Conservation (phyloP, 345 rosid genomes). For the Punica granatum region DNA sequence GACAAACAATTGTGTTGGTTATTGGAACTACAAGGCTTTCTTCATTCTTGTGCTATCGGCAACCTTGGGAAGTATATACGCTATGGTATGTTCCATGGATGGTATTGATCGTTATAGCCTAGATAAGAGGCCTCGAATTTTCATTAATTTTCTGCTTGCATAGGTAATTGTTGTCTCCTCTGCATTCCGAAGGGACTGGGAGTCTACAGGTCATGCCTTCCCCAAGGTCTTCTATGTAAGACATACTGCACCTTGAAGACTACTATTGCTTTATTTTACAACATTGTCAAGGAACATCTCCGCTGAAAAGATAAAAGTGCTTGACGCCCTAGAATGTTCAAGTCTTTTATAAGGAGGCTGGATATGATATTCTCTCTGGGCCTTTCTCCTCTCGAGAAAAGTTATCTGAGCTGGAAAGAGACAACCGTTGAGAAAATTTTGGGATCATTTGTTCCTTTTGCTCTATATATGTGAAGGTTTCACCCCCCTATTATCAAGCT, state of each 20-base stretch:
- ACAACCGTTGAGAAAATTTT: no score
- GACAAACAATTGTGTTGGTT: slow-evolving; percentile 93
- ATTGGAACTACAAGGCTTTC: slow-evolving; percentile 83
- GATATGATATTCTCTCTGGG: neutral
- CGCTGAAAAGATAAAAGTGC: neutral
- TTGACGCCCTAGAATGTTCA: no score
- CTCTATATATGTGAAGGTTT: no score
- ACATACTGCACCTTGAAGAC: slow-evolving; percentile 3
- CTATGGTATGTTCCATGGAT: slow-evolving; percentile 34
- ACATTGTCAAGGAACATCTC: neutral
- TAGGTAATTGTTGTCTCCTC: slow-evolving; percentile 45
- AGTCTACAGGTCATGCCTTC: slow-evolving; percentile 26
- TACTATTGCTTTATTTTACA: neutral
- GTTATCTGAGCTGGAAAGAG: no score
- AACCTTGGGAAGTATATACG: slow-evolving; percentile 55
- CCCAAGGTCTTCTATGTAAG: slow-evolving; percentile 51
- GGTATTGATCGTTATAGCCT: neutral
- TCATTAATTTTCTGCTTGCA: slow-evolving; percentile 10
- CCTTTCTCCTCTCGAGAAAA: neutral
- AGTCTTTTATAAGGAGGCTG: no score
- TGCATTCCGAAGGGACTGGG: slow-evolving; percentile 31
- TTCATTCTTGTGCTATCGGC: slow-evolving; percentile 55
- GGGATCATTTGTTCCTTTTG: no score
- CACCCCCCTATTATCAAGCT: no score
- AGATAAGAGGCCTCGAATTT: slow-evolving; percentile 5